Evolutionary conservation across 2,329 filamentous ascomycete species (phyloP).

Genomic region (Pestalotiopsis sp.): DNA sequence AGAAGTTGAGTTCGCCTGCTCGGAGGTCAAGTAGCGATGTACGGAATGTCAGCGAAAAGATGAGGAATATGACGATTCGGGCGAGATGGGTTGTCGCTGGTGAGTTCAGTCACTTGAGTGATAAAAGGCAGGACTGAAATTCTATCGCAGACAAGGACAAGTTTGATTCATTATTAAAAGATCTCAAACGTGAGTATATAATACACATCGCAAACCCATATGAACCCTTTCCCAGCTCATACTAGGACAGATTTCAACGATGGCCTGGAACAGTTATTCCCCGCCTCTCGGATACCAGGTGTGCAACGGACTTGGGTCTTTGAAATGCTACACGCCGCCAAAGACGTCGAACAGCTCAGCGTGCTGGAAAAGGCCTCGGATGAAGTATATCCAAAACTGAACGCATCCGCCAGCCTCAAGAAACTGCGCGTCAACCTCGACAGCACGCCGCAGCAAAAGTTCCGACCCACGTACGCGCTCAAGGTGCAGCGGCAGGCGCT

Average conservation of each 20-base stretch:
- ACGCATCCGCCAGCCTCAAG: conserved; percentile 44
- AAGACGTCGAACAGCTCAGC: conserved; percentile 41
- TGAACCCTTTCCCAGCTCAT: neutral
- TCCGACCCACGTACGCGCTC: conserved; percentile 44
- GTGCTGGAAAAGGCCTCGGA: conserved; percentile 43
- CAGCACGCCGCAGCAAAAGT: conserved; percentile 37
- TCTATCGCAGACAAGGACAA: conserved; percentile 42
- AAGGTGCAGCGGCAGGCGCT: conserved; percentile 38
- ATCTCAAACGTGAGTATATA: conserved; percentile 40
- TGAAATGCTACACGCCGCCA: conserved; percentile 46
- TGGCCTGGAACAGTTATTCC: conserved; percentile 48
- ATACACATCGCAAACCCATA: neutral
- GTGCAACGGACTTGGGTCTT: conserved; percentile 48
- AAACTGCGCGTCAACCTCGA: conserved; percentile 49
- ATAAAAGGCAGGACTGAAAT: neutral
- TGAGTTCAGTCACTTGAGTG: conserved; percentile 17
- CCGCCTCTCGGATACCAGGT: conserved; percentile 40
- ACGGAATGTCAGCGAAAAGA: conserved; percentile 29
- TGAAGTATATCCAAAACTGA: conserved; percentile 43
- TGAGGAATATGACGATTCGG: conserved; percentile 34
- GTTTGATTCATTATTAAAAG: conserved; percentile 39
- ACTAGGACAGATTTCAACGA: conserved; percentile 44
- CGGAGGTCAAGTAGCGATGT: conserved; percentile 16
- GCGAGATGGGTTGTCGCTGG: conserved; percentile 47
- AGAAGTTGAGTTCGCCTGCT: conserved; percentile 3